Evolutionary conservation across 164 flowering plant genomes (phyloP).

Genomic region (Vitis rupestris): DNA sequence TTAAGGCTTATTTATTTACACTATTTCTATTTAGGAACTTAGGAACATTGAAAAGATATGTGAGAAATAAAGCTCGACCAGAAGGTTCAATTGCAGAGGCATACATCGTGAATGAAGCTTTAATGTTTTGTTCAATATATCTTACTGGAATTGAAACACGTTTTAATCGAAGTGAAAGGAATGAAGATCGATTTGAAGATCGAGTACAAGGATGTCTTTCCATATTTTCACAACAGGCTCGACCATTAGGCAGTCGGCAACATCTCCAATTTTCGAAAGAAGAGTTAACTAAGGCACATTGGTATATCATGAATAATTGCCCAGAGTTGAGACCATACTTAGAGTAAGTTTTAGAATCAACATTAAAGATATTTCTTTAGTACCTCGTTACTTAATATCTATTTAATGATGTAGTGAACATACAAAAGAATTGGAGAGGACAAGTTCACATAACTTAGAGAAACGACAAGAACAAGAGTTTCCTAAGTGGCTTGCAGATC

Average conservation of each 20-base stretch:
- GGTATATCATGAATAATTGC: background rate
- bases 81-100: background rate
- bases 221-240: background rate
- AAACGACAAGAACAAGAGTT: too few species aligned
- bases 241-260: background rate
- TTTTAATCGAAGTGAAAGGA: background rate
- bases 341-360: too few species aligned
- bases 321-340: background rate
- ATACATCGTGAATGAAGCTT: background rate
- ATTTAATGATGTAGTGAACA: too few species aligned
- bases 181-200: background rate
- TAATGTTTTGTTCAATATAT: slow-evolving; percentile 4
- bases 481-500: too few species aligned
- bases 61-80: too few species aligned
- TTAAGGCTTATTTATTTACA: too few species aligned
- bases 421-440: too few species aligned
- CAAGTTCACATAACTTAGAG: too few species aligned
- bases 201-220: background rate
- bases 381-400: too few species aligned
- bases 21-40: too few species aligned
- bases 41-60: too few species aligned
- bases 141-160: background rate
- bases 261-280: background rate
- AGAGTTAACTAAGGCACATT: background rate
- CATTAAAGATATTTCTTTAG: too few species aligned